These are phyloP conservation scores for Mycena rosella DNA, from an alignment of 768 basidiomycete genomes.

Conservation along the genomic window DNA sequence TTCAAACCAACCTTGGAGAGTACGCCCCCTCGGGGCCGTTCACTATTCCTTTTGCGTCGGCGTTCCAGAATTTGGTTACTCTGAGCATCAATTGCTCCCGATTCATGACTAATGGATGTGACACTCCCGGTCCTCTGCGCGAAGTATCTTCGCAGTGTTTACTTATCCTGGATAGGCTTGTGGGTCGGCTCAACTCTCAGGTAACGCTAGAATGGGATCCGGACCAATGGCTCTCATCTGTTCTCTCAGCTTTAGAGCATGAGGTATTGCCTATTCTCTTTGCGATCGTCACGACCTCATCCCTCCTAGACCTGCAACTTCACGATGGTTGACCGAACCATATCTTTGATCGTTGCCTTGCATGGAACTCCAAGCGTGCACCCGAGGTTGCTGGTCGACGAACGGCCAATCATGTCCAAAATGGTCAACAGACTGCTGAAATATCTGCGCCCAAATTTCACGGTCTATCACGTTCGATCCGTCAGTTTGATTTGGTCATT, in stretches of 20 bases:
- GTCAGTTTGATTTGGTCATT: conserved; percentile 88
- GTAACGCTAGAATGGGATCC: conserved; percentile 71
- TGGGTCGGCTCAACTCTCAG: conserved; percentile 56
- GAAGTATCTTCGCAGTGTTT: conserved; percentile 68
- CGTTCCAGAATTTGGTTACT: conserved; percentile 66
- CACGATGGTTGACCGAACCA: conserved; percentile 71
- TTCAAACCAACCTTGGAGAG: conserved; percentile 47
- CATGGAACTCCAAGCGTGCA: conserved; percentile 63
- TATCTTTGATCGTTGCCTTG: conserved; percentile 68
- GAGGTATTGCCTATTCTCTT: conserved; percentile 55
- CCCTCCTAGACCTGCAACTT: conserved; percentile 70
- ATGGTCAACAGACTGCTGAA: conserved; percentile 78
- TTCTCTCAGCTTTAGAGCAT: conserved; percentile 67
- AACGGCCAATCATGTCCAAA: conserved; percentile 65
- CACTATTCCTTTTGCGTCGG: conserved; percentile 65
- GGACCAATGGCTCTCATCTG: conserved; percentile 66
- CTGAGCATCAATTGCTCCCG: conserved; percentile 61
- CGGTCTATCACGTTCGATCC: conserved; percentile 84
- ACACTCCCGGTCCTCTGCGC: conserved; percentile 51
- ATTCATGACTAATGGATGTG: conserved; percentile 48
- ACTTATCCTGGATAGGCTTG: conserved; percentile 63
- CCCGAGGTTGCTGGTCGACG: conserved; percentile 68
- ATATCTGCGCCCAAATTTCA: conserved; percentile 76
- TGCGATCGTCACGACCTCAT: conserved; percentile 24
- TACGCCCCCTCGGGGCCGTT: conserved; percentile 43